A percentile compares a stretch with the other conserved stretches of the same genome.
phyloP scores from a whole-genome alignment of 805 yeast genomes.

The Cyberlindnera saturnus region DNA sequence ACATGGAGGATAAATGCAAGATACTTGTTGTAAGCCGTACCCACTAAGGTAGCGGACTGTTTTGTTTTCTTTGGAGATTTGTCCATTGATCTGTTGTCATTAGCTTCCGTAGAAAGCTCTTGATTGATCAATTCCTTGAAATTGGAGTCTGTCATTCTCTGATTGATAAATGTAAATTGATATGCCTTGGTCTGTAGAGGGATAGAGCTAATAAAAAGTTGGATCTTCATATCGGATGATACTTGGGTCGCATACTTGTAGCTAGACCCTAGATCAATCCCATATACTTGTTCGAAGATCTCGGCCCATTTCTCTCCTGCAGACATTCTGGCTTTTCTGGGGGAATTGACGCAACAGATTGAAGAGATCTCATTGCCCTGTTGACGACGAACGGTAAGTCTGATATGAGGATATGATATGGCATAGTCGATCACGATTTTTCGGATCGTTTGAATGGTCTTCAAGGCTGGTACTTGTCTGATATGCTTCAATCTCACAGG shows the following conservation, averaged over 20 bases:
- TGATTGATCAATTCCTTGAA: slow-evolving; percentile 17
- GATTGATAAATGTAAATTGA: slow-evolving; percentile 44
- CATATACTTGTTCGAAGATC: slow-evolving; percentile 27
- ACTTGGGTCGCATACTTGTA: background rate
- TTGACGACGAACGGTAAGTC: slow-evolving; percentile 9
- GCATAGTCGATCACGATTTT: slow-evolving; percentile 25
- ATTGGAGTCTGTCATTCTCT: slow-evolving; percentile 3
- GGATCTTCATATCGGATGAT: slow-evolving; percentile 23
- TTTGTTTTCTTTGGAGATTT: slow-evolving; percentile 18
- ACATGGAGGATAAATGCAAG: slow-evolving; percentile 35
- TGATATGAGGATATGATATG: slow-evolving; percentile 21
- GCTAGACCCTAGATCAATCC: slow-evolving; percentile 11
- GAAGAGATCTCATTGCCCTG: background rate
- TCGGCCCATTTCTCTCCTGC: slow-evolving; percentile 1
- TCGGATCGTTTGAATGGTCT: slow-evolving; percentile 26
- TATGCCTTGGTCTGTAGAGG: slow-evolving; percentile 30
- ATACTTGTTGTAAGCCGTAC: slow-evolving; percentile 29
- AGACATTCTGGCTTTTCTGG: background rate
- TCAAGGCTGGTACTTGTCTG: slow-evolving; percentile 16
- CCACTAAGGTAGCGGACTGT: slow-evolving; percentile 22
- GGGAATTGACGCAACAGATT: background rate
- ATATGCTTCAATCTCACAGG: slow-evolving; percentile 37
- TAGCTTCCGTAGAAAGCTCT: slow-evolving; percentile 14
- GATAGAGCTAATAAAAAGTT: slow-evolving; percentile 34
- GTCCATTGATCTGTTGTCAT: no score